Evolutionary conservation across 2,329 filamentous ascomycete genomes (phyloP).

Genomic region (Colletotrichum sansevieriae): DNA sequence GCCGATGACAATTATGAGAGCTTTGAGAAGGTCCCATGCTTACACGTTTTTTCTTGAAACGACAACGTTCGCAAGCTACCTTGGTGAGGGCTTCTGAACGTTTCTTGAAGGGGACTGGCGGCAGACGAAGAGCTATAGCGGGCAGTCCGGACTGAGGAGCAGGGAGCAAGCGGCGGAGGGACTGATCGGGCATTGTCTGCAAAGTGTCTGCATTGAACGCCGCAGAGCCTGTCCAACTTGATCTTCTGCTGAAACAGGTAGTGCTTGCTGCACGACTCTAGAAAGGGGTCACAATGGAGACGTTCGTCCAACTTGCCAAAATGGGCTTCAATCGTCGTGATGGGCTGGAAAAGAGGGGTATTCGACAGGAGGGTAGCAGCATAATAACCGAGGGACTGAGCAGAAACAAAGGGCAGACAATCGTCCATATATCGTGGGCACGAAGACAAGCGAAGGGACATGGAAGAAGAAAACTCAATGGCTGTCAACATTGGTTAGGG

Average conservation of each 20-base stretch:
- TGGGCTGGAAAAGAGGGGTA: conserved; percentile 31
- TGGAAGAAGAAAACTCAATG: neutral
- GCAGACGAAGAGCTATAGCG: neutral
- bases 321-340: conserved; percentile 10
- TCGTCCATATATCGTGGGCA: neutral
- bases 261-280: neutral
- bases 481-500: conserved; percentile 19
- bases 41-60: conserved; percentile 45
- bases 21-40: neutral
- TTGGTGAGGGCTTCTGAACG: conserved; percentile 21
- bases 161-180: conserved; percentile 31
- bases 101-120: conserved; percentile 17
- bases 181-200: conserved; percentile 27
- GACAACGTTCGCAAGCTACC: conserved; percentile 45
- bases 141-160: conserved; percentile 19
- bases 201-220: conserved; percentile 10
- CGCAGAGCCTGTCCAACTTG: neutral
- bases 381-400: conserved; percentile 33
- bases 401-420: conserved; percentile 5
- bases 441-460: neutral
- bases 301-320: neutral
- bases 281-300: conserved; percentile 8
- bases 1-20: neutral
- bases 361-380: conserved; percentile 18
- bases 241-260: neutral